Evolutionary conservation across 192 early-diverging fungal genomes (phyloP).

Genomic region (Umbelopsis vinacea): DNA sequence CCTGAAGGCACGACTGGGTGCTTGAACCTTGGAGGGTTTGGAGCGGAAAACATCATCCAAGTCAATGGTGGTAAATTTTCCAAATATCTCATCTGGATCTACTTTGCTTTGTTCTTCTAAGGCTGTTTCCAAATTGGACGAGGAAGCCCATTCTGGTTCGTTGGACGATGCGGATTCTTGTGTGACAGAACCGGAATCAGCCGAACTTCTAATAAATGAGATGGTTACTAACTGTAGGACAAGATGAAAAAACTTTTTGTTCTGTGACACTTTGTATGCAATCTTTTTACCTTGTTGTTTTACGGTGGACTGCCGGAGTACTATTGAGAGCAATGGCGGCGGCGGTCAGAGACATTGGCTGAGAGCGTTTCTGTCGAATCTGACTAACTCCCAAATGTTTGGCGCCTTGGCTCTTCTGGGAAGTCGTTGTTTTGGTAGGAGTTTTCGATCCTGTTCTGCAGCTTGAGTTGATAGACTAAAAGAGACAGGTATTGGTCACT

Average conservation of each 20-base stretch:
- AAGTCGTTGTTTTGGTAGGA: neutral
- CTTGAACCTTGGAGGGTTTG: neutral
- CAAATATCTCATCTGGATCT: constrained; percentile 7
- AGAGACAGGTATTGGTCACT: neutral
- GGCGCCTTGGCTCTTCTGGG: neutral
- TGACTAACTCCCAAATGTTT: neutral
- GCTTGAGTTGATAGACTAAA: neutral
- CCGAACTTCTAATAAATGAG: neutral
- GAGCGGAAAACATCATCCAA: neutral
- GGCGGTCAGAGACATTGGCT: constrained; percentile 8
- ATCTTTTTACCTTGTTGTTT: neutral
- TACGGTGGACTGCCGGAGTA: neutral
- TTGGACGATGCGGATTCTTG: neutral
- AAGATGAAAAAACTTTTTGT: neutral
- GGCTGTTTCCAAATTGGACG: neutral
- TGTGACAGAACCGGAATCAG: neutral
- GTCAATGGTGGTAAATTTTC: neutral
- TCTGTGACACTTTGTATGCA: neutral
- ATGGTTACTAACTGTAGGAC: neutral
- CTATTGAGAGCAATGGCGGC: constrained; percentile 2
- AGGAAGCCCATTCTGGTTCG: neutral
- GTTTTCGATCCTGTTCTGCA: neutral
- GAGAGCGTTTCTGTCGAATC: constrained; percentile 3
- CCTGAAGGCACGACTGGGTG: neutral
- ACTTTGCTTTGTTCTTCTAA: constrained; percentile 15